Evolutionary conservation across 129 eudicot species (phyloP).

Genomic region (Lactuca sativa): DNA sequence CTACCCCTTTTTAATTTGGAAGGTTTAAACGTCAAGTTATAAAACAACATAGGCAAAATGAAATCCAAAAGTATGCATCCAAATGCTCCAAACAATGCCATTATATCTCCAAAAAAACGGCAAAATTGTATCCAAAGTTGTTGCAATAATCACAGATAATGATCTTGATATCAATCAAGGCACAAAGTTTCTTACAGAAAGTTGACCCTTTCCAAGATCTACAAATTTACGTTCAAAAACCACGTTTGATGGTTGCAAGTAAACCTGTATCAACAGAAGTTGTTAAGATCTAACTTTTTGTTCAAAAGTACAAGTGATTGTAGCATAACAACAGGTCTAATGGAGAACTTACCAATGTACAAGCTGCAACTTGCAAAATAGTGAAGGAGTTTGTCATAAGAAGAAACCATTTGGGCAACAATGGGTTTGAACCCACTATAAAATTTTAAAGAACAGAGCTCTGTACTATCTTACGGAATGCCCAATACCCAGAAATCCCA

Average conservation of each 20-base stretch:
- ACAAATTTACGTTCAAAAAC: slow-evolving; percentile 58
- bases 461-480: slow-evolving; percentile 63
- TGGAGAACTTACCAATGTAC: slow-evolving; percentile 57
- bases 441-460: slow-evolving; percentile 59
- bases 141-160: slow-evolving; percentile 52
- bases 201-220: slow-evolving; percentile 50
- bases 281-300: too few species aligned
- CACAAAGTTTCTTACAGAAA: slow-evolving; percentile 53
- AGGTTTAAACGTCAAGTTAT: slow-evolving; percentile 68
- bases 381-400: slow-evolving; percentile 56
- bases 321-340: neutral
- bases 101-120: slow-evolving; percentile 89
- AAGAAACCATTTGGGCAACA: slow-evolving; percentile 72
- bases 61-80: slow-evolving; percentile 86
- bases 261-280: slow-evolving; percentile 39
- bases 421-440: slow-evolving; percentile 44
- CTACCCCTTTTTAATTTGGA: slow-evolving; percentile 42
- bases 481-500: slow-evolving; percentile 83
- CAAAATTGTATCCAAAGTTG: slow-evolving; percentile 66
- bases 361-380: slow-evolving; percentile 54
- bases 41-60: slow-evolving; percentile 70
- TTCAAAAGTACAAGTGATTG: neutral
- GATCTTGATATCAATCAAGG: slow-evolving; percentile 67
- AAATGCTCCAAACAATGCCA: slow-evolving; percentile 69
- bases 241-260: slow-evolving; percentile 71